Base-by-base conservation (phyloP, 2,329 filamentous ascomycete genomes). In the Neofusicoccum parvum region DNA sequence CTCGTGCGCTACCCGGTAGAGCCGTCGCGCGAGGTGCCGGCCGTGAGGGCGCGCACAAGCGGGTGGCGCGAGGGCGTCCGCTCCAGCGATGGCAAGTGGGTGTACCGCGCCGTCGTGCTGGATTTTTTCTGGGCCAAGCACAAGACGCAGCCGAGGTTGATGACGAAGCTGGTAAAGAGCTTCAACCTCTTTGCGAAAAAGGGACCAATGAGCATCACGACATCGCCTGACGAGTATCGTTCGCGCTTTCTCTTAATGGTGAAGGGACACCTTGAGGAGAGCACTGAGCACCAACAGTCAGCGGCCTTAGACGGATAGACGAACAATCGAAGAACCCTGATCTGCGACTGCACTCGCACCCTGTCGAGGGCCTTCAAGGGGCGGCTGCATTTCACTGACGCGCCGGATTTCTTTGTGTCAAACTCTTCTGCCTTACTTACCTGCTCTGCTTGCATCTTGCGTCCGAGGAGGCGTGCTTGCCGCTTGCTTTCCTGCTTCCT, bases 111-210 rank as follows among this genome's bases (percentile, higher is more conserved):
- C 3, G 84, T 88, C 0, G 77, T 92, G 14, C 80, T 92, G 39
- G 90, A 92, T 75, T 92, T 93, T 77, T 92, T 92, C 80, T 92
- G 90, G 90, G 86, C 89, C 0, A 91, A 90, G 76, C 89, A 92
- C 75, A 89, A 88, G 69, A 70, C 88, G 0, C 88, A 87, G 63
- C 87, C 90, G 0, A 86, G 84, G 73, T 80, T 86, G 1, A 85
- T 92, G 84, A 91, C 89, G 0, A 83, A 85, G 0, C 75, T 92
- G 41, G 85, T 92, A 66, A 85, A 85, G 56, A 78, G 83, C 0
- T 90, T 88, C 70, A 92, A 92, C 70, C 70, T 83, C 12, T 79
- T 92, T 34, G 87, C 86, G 37, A 79, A 83, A 2, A 83, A 89
- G 69, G 90, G 89, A 0, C 89, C 86, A 0, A 93, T 92, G 90